phyloP scores from a whole-genome alignment of 2,329 filamentous ascomycete genomes.

The Rutstroemia sydowiana region DNA sequence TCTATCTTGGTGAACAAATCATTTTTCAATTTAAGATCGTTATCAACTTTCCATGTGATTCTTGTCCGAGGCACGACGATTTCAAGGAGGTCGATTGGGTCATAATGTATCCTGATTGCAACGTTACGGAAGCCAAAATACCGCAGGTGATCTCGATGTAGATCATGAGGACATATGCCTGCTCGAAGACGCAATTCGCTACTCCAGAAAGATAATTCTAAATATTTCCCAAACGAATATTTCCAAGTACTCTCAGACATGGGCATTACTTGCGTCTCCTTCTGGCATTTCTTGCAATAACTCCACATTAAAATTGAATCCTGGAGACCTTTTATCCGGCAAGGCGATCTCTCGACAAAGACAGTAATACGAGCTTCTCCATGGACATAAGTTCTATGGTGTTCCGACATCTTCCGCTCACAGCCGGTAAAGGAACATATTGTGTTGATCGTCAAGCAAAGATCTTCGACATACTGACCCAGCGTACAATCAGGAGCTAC shows the following conservation, averaged over 20 bases:
- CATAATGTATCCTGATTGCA: constrained; percentile 83
- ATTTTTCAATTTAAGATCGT: constrained; percentile 87
- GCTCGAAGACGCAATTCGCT: constrained; percentile 68
- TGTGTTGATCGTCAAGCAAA: constrained; percentile 70
- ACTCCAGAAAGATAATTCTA: constrained; percentile 97
- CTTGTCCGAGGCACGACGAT: constrained; percentile 85
- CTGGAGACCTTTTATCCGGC: constrained; percentile 56
- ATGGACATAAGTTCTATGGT: constrained; percentile 95
- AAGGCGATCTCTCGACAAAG: constrained; percentile 70
- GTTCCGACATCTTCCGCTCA: constrained; percentile 80
- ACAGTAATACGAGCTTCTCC: constrained; percentile 90
- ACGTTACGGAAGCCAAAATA: constrained; percentile 88
- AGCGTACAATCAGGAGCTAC: constrained; percentile 84
- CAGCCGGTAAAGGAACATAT: constrained; percentile 79
- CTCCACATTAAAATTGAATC: constrained; percentile 96
- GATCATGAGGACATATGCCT: constrained; percentile 78
- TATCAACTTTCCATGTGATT: constrained; percentile 96
- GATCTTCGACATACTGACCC: constrained; percentile 89
- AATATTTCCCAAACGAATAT: constrained; percentile 96
- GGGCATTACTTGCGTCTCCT: constrained; percentile 78
- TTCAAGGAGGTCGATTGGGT: constrained; percentile 85
- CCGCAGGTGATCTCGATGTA: constrained; percentile 84
- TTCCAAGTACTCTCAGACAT: constrained; percentile 97
- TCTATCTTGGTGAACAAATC: constrained; percentile 79
- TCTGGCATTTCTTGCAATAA: constrained; percentile 83